Evolutionary conservation across 2,329 filamentous ascomycete genomes (phyloP).

Genomic region (Fusarium kyushuense): DNA sequence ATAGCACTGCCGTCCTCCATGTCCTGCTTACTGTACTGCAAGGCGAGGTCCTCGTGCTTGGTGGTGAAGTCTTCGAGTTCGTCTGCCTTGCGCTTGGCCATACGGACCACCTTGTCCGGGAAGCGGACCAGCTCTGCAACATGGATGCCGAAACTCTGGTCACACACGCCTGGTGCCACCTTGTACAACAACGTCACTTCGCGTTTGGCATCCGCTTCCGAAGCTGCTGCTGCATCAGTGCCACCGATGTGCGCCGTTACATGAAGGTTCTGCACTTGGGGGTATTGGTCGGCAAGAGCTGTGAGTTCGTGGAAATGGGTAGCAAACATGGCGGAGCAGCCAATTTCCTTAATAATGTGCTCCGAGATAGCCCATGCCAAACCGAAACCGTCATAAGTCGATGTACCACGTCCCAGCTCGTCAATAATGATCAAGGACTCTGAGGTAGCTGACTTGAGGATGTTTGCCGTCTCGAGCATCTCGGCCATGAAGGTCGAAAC

Average conservation of each 20-base stretch:
- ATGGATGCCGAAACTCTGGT: constrained; percentile 98
- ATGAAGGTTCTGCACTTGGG: constrained; percentile 91
- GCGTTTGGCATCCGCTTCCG: constrained; percentile 64
- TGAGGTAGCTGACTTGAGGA: constrained; percentile 93
- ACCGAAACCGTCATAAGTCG: constrained; percentile 97
- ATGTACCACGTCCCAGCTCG: constrained; percentile 94
- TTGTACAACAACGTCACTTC: constrained; percentile 98
- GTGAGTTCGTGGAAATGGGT: constrained; percentile 99
- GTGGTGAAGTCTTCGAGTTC: constrained; percentile 95
- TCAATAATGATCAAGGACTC: constrained; percentile 99
- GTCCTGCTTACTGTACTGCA: constrained; percentile 81
- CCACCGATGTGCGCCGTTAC: constrained; percentile 92
- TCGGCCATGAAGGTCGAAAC: constrained; percentile 99
- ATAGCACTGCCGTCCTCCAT: constrained; percentile 88
- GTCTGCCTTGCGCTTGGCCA: constrained; percentile 99
- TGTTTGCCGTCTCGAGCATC: constrained; percentile 99
- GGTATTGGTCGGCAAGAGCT: constrained; percentile 85
- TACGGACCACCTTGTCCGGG: constrained; percentile 95
- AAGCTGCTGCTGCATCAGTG: constrained; percentile 53
- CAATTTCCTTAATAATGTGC: constrained; percentile 95
- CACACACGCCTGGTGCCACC: constrained; percentile 93
- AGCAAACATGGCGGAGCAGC: constrained; percentile 93
- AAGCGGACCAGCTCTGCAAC: constrained; percentile 97
- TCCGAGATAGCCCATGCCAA: constrained; percentile 99
- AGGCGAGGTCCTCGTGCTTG: constrained; percentile 73